Evolutionary conservation across 2,329 filamentous ascomycete genomes (phyloP).

Genomic region (Lachnellula arida): DNA sequence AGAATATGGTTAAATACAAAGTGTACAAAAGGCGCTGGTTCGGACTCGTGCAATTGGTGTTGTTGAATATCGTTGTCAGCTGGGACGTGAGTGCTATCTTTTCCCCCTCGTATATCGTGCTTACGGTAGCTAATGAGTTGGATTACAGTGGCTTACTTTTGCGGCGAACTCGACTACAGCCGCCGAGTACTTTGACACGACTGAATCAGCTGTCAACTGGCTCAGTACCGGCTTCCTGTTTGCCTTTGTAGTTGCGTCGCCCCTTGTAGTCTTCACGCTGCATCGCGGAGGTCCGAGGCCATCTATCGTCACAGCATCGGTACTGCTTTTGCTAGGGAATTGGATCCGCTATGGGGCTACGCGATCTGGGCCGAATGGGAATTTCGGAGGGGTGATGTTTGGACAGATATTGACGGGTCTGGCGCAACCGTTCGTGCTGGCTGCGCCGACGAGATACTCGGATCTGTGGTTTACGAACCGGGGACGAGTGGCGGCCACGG

Average conservation of each 20-base stretch:
- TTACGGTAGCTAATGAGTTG: slow-evolving; percentile 5
- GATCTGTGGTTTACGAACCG: slow-evolving; percentile 89
- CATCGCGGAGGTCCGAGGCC: slow-evolving; percentile 72
- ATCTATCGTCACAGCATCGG: slow-evolving; percentile 68
- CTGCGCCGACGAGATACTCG: slow-evolving; percentile 84
- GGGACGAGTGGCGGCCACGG: slow-evolving; percentile 83
- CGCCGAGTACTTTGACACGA: slow-evolving; percentile 69
- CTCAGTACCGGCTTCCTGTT: slow-evolving; percentile 84
- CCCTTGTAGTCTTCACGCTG: slow-evolving; percentile 70
- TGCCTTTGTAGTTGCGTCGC: slow-evolving; percentile 69
- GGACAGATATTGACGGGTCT: slow-evolving; percentile 88
- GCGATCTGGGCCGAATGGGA: slow-evolving; percentile 47
- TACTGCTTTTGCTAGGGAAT: slow-evolving; percentile 75
- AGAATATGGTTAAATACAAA: slow-evolving; percentile 34
- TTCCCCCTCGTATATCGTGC: not conserved
- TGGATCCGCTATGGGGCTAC: slow-evolving; percentile 84
- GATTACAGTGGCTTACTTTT: slow-evolving; percentile 81
- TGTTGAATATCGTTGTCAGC: slow-evolving; percentile 88
- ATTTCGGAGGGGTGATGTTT: slow-evolving; percentile 76
- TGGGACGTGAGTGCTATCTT: slow-evolving; percentile 73
- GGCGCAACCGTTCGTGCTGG: slow-evolving; percentile 86
- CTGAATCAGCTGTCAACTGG: slow-evolving; percentile 83
- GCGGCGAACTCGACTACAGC: slow-evolving; percentile 74
- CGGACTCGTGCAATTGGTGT: slow-evolving; percentile 73
- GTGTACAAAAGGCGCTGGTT: slow-evolving; percentile 88